Evolutionary conservation across 495 filamentous ascomycete genomes (phyloP).

Genomic region (Glutinoglossum americanum): DNA sequence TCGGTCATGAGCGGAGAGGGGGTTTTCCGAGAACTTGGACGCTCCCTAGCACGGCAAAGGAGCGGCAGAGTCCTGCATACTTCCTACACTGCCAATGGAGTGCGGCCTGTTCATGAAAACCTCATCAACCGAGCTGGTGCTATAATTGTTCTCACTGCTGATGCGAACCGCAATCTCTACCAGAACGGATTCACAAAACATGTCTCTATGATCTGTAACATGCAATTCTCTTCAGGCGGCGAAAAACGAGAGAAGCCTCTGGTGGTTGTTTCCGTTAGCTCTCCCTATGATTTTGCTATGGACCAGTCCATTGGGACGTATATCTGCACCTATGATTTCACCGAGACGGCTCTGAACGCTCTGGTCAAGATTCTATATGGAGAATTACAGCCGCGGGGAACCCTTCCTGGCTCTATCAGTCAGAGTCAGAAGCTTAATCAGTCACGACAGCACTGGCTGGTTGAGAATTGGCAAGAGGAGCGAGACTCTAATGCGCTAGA

Average conservation of each 20-base stretch:
- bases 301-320: conserved; percentile 71
- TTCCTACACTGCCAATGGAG: conserved; percentile 76
- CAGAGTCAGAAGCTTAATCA: conserved; percentile 66
- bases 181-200: conserved; percentile 85
- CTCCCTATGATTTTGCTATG: conserved; percentile 89
- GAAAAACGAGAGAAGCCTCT: conserved; percentile 41
- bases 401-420: conserved; percentile 57
- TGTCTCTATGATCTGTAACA: conserved; percentile 82
- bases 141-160: conserved; percentile 72
- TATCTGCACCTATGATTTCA: conserved; percentile 85
- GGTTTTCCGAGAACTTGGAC: conserved; percentile 65
- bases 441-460: conserved; percentile 72
- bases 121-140: conserved; percentile 68
- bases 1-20: conserved; percentile 73
- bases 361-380: conserved; percentile 66
- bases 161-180: conserved; percentile 76
- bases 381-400: conserved; percentile 46
- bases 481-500: conserved; percentile 50
- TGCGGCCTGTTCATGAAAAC: conserved; percentile 74
- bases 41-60: conserved; percentile 58
- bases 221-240: conserved; percentile 29
- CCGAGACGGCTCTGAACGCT: conserved; percentile 66
- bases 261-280: conserved; percentile 74
- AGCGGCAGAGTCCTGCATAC: conserved; percentile 71
- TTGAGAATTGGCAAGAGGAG: conserved; percentile 61